Evolutionary conservation across 1,284 basidiomycete genomes (phyloP).

Genomic region (Ganoderma sinense): DNA sequence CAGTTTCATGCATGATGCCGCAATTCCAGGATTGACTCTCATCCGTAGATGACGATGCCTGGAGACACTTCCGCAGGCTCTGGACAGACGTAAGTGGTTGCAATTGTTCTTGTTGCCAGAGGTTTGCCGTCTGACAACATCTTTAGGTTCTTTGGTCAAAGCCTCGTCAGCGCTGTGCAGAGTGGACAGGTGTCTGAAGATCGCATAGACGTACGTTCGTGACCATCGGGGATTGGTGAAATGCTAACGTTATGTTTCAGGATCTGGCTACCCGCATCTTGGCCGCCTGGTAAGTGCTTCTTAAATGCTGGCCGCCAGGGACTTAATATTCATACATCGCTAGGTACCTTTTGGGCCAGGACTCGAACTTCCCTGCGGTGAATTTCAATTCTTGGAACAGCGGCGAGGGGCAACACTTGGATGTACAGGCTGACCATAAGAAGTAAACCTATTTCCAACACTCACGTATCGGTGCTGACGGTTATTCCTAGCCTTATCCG

Average conservation of each 20-base stretch:
- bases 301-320: not conserved
- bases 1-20: conserved; percentile 15
- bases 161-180: conserved; percentile 31
- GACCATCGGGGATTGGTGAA: not conserved
- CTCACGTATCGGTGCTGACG: not conserved
- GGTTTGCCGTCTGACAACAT: too few relatives aligned
- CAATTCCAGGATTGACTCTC: not conserved
- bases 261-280: conserved; percentile 71
- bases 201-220: conserved; percentile 26
- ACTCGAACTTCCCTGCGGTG: conserved; percentile 60
- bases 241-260: conserved; percentile 33
- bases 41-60: conserved; percentile 63
- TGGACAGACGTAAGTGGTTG: conserved; percentile 14
- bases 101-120: not conserved
- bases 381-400: conserved; percentile 46
- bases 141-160: conserved; percentile 31
- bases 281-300: conserved; percentile 52
- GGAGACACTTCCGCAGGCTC: conserved; percentile 49
- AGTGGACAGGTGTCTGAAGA: conserved; percentile 25
- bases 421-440: conserved; percentile 73
- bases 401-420: conserved; percentile 51
- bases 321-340: not conserved
- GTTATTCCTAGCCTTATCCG: conserved; percentile 48
- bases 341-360: conserved; percentile 69
- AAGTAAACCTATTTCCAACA: conserved; percentile 43